A percentile compares a stretch with the other conserved stretches of the same genome.
phyloP scores from a whole-genome alignment of 2,329 filamentous ascomycete genomes.

The Penicillium thymicola region DNA sequence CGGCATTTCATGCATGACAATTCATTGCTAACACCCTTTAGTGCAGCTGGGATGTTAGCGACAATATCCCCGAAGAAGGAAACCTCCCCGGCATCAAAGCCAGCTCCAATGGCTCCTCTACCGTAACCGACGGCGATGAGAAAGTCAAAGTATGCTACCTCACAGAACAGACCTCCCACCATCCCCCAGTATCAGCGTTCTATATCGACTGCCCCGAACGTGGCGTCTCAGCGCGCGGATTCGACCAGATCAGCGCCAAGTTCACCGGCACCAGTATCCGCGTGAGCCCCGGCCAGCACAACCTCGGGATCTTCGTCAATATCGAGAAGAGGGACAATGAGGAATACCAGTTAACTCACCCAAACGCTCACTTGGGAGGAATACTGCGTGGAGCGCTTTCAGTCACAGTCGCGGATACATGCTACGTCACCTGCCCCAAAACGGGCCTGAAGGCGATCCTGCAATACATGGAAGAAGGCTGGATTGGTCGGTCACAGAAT shows the following conservation, averaged over 20 bases:
- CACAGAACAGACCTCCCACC: slow-evolving; percentile 96
- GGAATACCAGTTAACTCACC: slow-evolving; percentile 92
- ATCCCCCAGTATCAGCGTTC: slow-evolving; percentile 95
- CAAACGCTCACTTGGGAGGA: slow-evolving; percentile 86
- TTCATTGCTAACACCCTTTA: slow-evolving; percentile 37
- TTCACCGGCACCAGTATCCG: slow-evolving; percentile 95
- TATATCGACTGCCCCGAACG: slow-evolving; percentile 89
- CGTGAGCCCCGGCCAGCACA: slow-evolving; percentile 87
- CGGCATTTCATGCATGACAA: not conserved
- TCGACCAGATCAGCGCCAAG: slow-evolving; percentile 94
- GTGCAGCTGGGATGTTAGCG: slow-evolving; percentile 94
- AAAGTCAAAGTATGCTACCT: slow-evolving; percentile 83
- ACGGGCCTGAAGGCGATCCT: slow-evolving; percentile 89
- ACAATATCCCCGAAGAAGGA: slow-evolving; percentile 65
- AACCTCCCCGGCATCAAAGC: slow-evolving; percentile 31
- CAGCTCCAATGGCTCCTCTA: slow-evolving; percentile 32
- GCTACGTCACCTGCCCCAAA: slow-evolving; percentile 84
- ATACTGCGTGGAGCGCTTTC: slow-evolving; percentile 82
- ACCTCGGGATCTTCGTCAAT: slow-evolving; percentile 91
- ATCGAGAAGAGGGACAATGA: slow-evolving; percentile 77
- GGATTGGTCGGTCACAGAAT: slow-evolving; percentile 88
- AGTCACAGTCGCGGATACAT: slow-evolving; percentile 84
- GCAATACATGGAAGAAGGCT: slow-evolving; percentile 90
- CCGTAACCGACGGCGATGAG: slow-evolving; percentile 35
- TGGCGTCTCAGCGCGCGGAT: slow-evolving; percentile 81